These are phyloP conservation scores for Teunomyces gatunensis DNA, from an alignment of 805 yeast species.

Conservation along the genomic window DNA sequence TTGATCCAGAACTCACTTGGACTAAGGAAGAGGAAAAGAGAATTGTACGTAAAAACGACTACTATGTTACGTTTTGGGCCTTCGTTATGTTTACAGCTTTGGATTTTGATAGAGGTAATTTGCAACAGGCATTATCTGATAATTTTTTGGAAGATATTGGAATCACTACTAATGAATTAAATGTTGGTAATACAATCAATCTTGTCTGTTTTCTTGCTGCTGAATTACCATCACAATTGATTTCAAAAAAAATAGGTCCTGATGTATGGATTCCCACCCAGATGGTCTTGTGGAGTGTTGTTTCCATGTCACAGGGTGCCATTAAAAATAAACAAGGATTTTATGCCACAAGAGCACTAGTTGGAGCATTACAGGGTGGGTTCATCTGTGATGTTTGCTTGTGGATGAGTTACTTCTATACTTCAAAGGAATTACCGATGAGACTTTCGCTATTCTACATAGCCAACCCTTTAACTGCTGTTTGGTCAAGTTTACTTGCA, in stretches of 20 bases:
- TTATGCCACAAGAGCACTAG: constrained; percentile 26
- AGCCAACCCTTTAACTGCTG: constrained; percentile 18
- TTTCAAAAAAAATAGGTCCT: constrained; percentile 63
- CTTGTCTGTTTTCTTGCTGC: constrained; percentile 51
- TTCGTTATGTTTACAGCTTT: constrained; percentile 35
- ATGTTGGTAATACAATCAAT: constrained; percentile 56
- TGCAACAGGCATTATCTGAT: constrained; percentile 24
- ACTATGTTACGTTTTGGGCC: constrained; percentile 55
- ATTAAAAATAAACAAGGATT: constrained; percentile 22
- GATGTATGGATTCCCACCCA: constrained; percentile 31
- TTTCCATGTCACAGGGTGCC: constrained; percentile 25
- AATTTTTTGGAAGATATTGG: constrained; percentile 29
- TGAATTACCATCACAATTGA: constrained; percentile 64
- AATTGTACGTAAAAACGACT: constrained; percentile 51
- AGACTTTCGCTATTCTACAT: constrained; percentile 24
- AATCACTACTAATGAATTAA: constrained; percentile 56
- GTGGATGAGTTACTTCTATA: constrained; percentile 38
- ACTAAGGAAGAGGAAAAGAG: constrained; percentile 31
- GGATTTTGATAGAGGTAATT: constrained; percentile 23
- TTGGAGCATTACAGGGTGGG: constrained; percentile 36
- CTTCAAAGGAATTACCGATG: constrained; percentile 25
- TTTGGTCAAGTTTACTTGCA: constrained; percentile 19
- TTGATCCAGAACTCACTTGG: constrained; percentile 37
- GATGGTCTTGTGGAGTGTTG: constrained; percentile 25
- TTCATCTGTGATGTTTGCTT: constrained; percentile 29